Conservation (phyloP, 1,139 yeast genomes). For the Kodamaea sp. region DNA sequence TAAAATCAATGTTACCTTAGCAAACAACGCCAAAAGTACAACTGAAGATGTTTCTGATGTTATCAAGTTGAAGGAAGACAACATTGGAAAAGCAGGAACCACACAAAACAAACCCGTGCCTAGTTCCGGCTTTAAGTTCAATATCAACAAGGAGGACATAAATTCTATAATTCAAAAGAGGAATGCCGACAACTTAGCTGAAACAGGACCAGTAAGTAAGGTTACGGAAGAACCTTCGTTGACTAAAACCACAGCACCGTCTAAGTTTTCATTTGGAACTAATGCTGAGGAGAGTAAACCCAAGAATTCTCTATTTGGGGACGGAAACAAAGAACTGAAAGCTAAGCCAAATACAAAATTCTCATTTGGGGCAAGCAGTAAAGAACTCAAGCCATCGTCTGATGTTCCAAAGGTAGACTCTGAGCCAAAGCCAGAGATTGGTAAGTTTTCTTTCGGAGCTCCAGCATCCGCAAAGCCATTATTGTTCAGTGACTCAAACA, state of each 20-base stretch:
- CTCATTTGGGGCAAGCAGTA: no score
- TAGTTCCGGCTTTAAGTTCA: slow-evolving; percentile 41
- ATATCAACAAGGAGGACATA: slow-evolving; percentile 30
- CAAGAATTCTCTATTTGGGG: no score
- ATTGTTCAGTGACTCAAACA: no score
- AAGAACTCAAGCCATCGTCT: no score
- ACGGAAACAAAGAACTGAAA: no score
- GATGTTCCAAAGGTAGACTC: no score
- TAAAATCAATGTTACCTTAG: slow-evolving; percentile 24
- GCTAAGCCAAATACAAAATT: no score
- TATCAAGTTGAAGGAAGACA: slow-evolving; percentile 31
- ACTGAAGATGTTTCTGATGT: slow-evolving; percentile 27
- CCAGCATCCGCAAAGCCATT: no score
- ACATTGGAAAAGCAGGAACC: slow-evolving; percentile 4
- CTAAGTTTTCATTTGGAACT: slow-evolving; percentile 2
- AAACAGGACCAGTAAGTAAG: background rate
- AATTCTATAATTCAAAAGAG: slow-evolving; percentile 24
- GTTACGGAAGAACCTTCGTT: background rate
- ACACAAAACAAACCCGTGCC: slow-evolving; percentile 22
- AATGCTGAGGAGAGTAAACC: no score
- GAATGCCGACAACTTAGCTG: slow-evolving; percentile 9
- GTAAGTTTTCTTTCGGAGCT: background rate
- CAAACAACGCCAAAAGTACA: slow-evolving; percentile 28
- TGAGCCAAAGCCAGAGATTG: no score
- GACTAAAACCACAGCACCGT: background rate